Conservation (phyloP, 192 early-diverging fungal species). For the Coemansia sp. region DNA sequence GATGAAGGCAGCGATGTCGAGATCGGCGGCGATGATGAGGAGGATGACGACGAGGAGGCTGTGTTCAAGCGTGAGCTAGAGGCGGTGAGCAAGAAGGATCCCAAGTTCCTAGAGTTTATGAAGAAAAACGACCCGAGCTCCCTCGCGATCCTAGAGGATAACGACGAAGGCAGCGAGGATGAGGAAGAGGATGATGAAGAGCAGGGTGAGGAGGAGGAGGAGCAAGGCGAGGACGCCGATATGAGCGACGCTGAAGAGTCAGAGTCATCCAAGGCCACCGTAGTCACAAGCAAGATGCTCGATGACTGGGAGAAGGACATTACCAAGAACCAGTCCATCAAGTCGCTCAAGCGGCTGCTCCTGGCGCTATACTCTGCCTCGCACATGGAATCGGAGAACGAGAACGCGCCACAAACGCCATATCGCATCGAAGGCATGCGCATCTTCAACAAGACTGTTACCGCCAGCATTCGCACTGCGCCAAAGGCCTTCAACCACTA, state of each 20-base stretch:
- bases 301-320: constrained; percentile 70
- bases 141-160: constrained; percentile 75
- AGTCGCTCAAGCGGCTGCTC: constrained; percentile 72
- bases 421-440: constrained; percentile 75
- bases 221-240: constrained; percentile 54
- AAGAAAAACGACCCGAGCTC: constrained; percentile 84
- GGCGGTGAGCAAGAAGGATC: constrained; percentile 83
- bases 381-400: constrained; percentile 73
- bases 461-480: constrained; percentile 71
- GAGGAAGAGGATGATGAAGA: constrained; percentile 58
- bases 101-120: constrained; percentile 92
- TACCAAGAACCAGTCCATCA: constrained; percentile 66
- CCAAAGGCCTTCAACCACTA: constrained; percentile 75
- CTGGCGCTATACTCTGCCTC: constrained; percentile 85
- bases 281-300: constrained; percentile 79
- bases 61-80: constrained; percentile 84
- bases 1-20: constrained; percentile 55
- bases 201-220: constrained; percentile 6
- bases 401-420: constrained; percentile 52
- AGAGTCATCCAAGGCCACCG: constrained; percentile 17
- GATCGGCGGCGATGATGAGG: constrained; percentile 60
- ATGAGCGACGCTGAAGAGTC: constrained; percentile 50
- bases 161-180: constrained; percentile 47
- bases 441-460: constrained; percentile 83
- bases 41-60: constrained; percentile 65